phyloP scores from a whole-genome alignment of 345 rosid species.

The Aurinia saxatilis region DNA sequence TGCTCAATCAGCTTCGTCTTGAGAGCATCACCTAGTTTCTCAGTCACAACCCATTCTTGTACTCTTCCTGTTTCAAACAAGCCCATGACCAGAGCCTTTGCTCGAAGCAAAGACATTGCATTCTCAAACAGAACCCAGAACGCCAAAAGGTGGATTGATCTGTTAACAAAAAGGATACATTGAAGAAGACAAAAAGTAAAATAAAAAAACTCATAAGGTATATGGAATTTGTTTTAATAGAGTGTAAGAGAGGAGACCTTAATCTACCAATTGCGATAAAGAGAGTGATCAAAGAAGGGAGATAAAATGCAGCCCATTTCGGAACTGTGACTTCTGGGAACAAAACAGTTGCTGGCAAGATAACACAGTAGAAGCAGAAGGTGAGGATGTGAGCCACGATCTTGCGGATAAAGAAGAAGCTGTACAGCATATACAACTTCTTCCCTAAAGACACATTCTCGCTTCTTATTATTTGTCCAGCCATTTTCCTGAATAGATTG shows the following conservation, averaged over 20 bases:
- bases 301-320: slow-evolving; percentile 41
- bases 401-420: slow-evolving; percentile 48
- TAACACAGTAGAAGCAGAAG: slow-evolving; percentile 48
- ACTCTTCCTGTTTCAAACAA: slow-evolving; percentile 44
- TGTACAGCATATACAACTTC: slow-evolving; percentile 42
- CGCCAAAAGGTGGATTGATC: slow-evolving; percentile 46
- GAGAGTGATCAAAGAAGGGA: slow-evolving; percentile 45
- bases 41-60: slow-evolving; percentile 65
- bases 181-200: background rate
- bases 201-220: background rate
- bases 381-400: slow-evolving; percentile 40
- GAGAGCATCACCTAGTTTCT: slow-evolving; percentile 72
- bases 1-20: slow-evolving; percentile 39
- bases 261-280: slow-evolving; percentile 41
- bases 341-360: slow-evolving; percentile 42
- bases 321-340: slow-evolving; percentile 42
- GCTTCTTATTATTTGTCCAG: slow-evolving; percentile 38
- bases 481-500: slow-evolving; percentile 52
- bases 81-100: slow-evolving; percentile 46
- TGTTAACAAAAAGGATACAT: background rate
- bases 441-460: slow-evolving; percentile 44
- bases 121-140: slow-evolving; percentile 52
- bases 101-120: slow-evolving; percentile 42
- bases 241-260: slow-evolving; percentile 22
- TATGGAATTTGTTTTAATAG: background rate